Conservation (phyloP, 73 alveolate species). For the Tetrahymena thermophila region DNA sequence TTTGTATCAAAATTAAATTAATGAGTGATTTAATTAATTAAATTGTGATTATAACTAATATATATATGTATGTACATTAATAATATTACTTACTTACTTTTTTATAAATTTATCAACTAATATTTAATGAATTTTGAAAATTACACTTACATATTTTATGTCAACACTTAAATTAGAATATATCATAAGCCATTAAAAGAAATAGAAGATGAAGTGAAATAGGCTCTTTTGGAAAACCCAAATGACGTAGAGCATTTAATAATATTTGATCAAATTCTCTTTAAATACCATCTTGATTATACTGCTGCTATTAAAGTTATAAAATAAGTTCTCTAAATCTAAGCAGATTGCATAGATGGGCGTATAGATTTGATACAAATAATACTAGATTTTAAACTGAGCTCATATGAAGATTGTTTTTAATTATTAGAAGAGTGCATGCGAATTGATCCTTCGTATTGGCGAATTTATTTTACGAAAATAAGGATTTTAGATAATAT, state of each 20-base stretch:
- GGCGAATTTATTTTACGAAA: background rate
- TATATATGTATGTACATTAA: too few species aligned
- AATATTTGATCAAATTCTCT: background rate
- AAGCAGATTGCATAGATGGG: background rate
- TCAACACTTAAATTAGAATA: background rate
- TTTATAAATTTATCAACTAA: background rate
- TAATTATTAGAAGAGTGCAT: background rate
- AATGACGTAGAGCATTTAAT: background rate
- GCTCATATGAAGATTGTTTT: background rate
- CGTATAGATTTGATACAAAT: background rate
- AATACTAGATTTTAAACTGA: background rate
- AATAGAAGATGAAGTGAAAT: background rate
- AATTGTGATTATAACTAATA: background rate
- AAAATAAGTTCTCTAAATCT: background rate
- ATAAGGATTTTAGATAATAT: background rate
- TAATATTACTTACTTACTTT: too few species aligned
- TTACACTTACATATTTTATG: background rate
- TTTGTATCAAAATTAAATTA: background rate
- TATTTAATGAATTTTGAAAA: background rate
- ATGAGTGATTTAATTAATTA: too few species aligned
- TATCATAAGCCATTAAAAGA: background rate
- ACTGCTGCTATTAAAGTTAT: background rate
- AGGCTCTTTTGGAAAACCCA: background rate
- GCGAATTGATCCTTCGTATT: background rate
- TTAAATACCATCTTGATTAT: background rate